Evolutionary conservation across 352 stramenopile species (phyloP), one percentile per base, ranked within the genome.

Genomic region (Globisporangium emineosum): DNA sequence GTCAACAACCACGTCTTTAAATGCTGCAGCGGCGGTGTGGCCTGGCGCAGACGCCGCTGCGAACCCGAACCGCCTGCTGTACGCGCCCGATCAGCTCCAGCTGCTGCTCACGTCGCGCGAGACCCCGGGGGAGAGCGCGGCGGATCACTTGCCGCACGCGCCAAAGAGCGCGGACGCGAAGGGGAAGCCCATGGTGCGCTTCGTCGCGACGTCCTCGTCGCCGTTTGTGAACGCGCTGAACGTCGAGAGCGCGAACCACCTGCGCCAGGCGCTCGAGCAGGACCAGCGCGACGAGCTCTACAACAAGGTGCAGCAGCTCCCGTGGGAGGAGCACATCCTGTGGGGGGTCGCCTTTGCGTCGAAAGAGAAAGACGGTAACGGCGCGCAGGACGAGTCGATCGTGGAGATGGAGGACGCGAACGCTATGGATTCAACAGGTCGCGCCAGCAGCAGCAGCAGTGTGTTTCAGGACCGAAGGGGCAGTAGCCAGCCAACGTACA

Each of bases 241-340:
- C 6, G 58, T 52, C 25, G 59, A 51, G 8, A 29, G 32, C 21
- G 65, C 76, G 10, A 52, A 59, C 4, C 68, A 66, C 29, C 27
- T 67, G 0, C 64, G 52, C 6, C 64, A 64, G 49, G 66, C 73
- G 12, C 37, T 66, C 10, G 68, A 64, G 30, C 62, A 73, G 19
- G 56, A 64, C 2, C 62, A 76, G n/a, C 68, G 58, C 40, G 81
- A 93, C 45, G 79, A 75, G 15, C 66, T 92, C 42, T 96, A 93
- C 60, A 72, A 89, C 29, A 92, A 89, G 45, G 85, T 94, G 29
- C 78, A 93, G 67, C 87, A 96, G 53, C 60, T 94, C 4, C 76
- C 69, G 5, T 96, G 87, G 87, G 87, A 96, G 65, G 77, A 93
- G 10, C 73, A 85, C 51, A 94, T 96, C 27, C 67, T 91, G 9